phyloP scores from a whole-genome alignment of 768 basidiomycete species.

The Leccinum variicolor region DNA sequence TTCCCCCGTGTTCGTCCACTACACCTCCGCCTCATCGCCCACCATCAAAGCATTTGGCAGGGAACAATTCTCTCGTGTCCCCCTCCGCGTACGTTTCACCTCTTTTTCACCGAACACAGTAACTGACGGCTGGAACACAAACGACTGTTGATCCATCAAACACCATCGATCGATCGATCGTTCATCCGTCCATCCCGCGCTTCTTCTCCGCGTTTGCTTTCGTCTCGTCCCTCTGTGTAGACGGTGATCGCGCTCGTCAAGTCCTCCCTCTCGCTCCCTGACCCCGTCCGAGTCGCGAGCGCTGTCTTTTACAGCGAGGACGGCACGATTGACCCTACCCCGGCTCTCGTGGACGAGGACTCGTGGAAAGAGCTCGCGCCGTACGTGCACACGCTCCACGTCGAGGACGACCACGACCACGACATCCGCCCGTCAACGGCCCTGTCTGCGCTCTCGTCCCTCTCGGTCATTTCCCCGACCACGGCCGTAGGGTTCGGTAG shows the following conservation, averaged over 20 bases:
- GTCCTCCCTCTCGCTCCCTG: constrained; percentile 17
- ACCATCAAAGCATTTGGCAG: constrained; percentile 29
- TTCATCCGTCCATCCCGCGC: background rate
- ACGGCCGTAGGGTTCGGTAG: background rate
- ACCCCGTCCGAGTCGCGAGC: constrained; percentile 17
- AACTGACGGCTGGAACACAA: background rate
- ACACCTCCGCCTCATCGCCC: constrained; percentile 13
- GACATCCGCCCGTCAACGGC: constrained; percentile 9
- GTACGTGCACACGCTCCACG: constrained; percentile 29
- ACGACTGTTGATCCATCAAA: background rate
- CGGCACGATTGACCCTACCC: constrained; percentile 24
- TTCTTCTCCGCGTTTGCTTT: background rate
- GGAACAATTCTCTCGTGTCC: constrained; percentile 30
- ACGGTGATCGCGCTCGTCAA: constrained; percentile 27
- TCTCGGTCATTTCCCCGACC: constrained; percentile 5
- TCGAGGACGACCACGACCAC: constrained; percentile 25
- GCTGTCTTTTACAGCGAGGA: constrained; percentile 31
- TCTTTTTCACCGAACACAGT: background rate
- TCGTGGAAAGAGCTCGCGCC: constrained; percentile 32
- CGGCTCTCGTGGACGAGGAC: constrained; percentile 28
- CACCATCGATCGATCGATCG: background rate
- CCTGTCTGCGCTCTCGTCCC: constrained; percentile 8
- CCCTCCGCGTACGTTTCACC: constrained; percentile 27
- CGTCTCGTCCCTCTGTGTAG: constrained; percentile 5
- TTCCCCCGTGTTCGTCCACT: constrained; percentile 27